Evolutionary conservation across 768 basidiomycete genomes (phyloP).

Genomic region (Boletus pseudopeckii): DNA sequence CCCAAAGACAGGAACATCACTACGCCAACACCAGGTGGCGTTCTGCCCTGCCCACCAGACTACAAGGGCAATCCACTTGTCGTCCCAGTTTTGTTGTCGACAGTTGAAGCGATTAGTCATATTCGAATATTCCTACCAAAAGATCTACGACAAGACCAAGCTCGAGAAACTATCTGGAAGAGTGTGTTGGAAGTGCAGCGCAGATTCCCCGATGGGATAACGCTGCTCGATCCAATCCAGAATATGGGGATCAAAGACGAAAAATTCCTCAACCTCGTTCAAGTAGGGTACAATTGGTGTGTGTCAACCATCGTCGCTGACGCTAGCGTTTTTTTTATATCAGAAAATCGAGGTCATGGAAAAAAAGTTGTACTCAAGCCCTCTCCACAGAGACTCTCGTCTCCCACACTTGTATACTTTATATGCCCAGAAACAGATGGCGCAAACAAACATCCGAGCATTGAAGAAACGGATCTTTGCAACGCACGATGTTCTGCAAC

Average conservation of each 20-base stretch:
- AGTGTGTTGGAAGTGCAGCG: constrained; percentile 88
- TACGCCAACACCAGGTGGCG: constrained; percentile 59
- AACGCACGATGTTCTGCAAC: constrained; percentile 88
- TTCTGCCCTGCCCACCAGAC: constrained; percentile 69
- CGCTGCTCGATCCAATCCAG: constrained; percentile 84
- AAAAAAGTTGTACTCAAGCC: constrained; percentile 74
- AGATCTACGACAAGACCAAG: constrained; percentile 72
- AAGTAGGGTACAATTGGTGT: constrained; percentile 44
- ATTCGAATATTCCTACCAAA: constrained; percentile 87
- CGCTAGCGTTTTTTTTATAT: background rate
- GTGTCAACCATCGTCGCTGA: background rate
- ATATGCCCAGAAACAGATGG: constrained; percentile 73
- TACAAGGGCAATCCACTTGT: constrained; percentile 82
- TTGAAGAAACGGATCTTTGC: constrained; percentile 85
- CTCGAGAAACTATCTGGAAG: constrained; percentile 85
- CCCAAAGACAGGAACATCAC: constrained; percentile 56
- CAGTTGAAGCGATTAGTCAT: constrained; percentile 81
- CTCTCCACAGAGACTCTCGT: constrained; percentile 73
- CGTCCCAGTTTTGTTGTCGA: constrained; percentile 84
- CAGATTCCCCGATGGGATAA: constrained; percentile 83
- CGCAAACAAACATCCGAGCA: constrained; percentile 64
- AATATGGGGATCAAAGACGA: constrained; percentile 97
- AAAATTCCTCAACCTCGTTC: constrained; percentile 82
- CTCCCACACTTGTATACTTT: constrained; percentile 79
- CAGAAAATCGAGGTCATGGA: constrained; percentile 94